Evolutionary conservation across 2,329 filamentous ascomycete species (phyloP).

Genomic region (Aspergillaceae sp.): DNA sequence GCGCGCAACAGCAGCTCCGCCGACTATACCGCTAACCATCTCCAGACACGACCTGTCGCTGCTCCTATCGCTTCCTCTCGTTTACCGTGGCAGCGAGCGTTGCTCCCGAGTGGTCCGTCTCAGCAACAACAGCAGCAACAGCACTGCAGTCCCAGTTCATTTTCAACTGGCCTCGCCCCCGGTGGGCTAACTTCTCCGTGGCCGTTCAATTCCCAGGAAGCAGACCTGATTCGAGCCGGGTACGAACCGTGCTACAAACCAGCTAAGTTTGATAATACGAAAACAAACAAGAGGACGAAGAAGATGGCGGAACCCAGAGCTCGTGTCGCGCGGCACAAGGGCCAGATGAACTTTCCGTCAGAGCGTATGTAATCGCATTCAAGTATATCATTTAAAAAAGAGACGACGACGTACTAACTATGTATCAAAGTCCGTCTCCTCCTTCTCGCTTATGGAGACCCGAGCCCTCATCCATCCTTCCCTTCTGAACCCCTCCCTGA

Average conservation of each 20-base stretch:
- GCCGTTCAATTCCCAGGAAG: slow-evolving; percentile 15
- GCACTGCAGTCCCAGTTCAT: slow-evolving; percentile 3
- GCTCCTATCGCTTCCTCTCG: neutral
- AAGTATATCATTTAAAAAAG: neutral
- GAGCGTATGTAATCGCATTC: slow-evolving; percentile 50
- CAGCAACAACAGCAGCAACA: no score
- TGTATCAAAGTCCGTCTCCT: slow-evolving; percentile 30
- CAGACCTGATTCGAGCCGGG: slow-evolving; percentile 14
- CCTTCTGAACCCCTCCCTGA: slow-evolving; percentile 67
- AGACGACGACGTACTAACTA: neutral
- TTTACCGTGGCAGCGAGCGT: no score
- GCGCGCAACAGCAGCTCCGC: neutral
- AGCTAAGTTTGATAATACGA: slow-evolving; percentile 1
- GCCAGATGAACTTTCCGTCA: slow-evolving; percentile 68
- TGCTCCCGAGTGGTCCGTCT: neutral
- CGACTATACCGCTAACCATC: neutral
- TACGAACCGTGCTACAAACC: slow-evolving; percentile 16
- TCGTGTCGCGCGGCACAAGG: slow-evolving; percentile 69
- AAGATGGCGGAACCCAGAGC: slow-evolving; percentile 65
- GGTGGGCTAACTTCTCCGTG: slow-evolving; percentile 12
- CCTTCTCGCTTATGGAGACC: slow-evolving; percentile 39
- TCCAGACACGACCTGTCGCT: no score
- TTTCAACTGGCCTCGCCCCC: slow-evolving; percentile 8
- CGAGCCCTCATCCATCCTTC: slow-evolving; percentile 51
- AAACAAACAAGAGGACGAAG: neutral